A percentile compares a stretch with the other conserved stretches of the same genome.
phyloP scores from a whole-genome alignment of 163 green algal genomes.

The Scenedesmus sp. region DNA sequence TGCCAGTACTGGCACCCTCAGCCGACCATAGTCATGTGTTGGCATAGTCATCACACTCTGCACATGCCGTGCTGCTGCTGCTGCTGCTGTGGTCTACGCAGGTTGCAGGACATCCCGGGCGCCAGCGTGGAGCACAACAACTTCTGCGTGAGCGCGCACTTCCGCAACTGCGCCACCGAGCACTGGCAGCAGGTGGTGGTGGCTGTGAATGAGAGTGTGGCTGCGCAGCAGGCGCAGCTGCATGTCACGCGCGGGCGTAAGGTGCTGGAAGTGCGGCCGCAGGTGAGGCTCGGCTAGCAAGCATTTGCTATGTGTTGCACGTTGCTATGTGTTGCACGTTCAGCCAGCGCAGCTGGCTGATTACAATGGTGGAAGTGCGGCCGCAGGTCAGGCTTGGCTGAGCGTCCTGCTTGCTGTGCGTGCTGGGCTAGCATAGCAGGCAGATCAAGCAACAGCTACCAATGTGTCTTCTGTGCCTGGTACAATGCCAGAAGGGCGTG shows the following conservation, averaged over 20 bases:
- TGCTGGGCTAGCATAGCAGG: no score
- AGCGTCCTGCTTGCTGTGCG: no score
- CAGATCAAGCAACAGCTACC: no score
- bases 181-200: conserved; percentile 73
- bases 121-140: conserved; percentile 97
- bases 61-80: not conserved
- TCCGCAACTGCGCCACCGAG: conserved; percentile 87
- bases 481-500: no score
- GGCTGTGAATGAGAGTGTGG: conserved; percentile 56
- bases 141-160: conserved; percentile 97
- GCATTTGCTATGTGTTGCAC: not conserved
- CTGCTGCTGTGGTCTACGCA: conserved; percentile 11
- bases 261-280: conserved; percentile 94
- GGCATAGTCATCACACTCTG: no score
- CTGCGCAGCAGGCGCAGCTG: conserved; percentile 59
- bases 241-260: conserved; percentile 89
- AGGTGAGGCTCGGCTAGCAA: conserved; percentile 55
- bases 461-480: no score
- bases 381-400: no score
- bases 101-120: conserved; percentile 78
- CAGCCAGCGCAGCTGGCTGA: no score
- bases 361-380: no score
- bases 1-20: no score
- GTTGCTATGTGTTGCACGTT: not conserved
- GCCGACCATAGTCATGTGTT: no score